Evolutionary conservation across 1,284 basidiomycete species (phyloP), one percentile per base, ranked within the genome.

Genomic region (Cryptococcus amylolentus): DNA sequence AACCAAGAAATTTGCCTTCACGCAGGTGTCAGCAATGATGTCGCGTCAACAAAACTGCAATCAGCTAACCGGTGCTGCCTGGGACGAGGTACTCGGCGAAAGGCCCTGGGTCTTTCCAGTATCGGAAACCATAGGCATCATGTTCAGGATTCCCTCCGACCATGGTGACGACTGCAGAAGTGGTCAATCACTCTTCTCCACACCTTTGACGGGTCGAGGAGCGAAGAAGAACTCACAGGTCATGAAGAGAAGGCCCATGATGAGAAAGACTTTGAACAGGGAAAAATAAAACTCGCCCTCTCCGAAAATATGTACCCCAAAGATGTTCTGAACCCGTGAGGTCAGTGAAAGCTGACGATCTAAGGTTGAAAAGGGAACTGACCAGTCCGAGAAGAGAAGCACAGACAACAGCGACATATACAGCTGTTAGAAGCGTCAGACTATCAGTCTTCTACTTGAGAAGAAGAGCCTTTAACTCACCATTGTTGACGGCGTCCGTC

Each of bases 101-200:
- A 2, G 86, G 80, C 16, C 86, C 86, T 9, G 85, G 84, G 62
- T 86, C 71, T 62, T 82, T 83, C 87, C 87, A 88, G 76, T 82
- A 88, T 6, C 76, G 64, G 67, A 79, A 79, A 3, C 77, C 76
- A 31, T 71, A 64, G 23, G 84, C 81, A 26, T 77, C 66, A 45
- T 71, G 66, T 56, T 77, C 62, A 0, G 86, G 86, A 0, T 82
- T 84, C 58, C 86, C 87, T 49, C 87, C 88, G 12, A 88, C 81
- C 64, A 88, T 86, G 51, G 88, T 81, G 54, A 88, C 74, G 44
- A 89, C 79, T 42, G 40, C 16, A 42, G 14, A 16, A 7, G 14
- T n/a, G 7, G 40, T 42, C 40, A 42, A n/a, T 13, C 5, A 42
- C 40, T 20, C 16, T n/a, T 7, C 20, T 16, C 40, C 38, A 85